Percentiles rank a stretch among this genome's conserved stretches.
These are phyloP conservation scores for Paraurostyla sp. DNA, from an alignment of 73 alveolate species.

Conservation along the genomic window DNA sequence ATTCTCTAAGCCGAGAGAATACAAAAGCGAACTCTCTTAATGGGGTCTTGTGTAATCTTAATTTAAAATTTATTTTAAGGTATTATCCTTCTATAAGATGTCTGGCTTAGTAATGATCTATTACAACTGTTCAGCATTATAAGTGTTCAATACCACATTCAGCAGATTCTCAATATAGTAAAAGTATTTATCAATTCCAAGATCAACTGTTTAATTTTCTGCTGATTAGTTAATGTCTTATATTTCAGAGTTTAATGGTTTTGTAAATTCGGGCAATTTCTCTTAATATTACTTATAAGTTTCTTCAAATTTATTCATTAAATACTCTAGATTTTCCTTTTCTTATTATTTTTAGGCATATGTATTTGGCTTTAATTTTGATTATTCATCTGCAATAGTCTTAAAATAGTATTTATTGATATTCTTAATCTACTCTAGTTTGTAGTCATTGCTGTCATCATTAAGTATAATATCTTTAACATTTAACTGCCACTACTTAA, in stretches of 20 bases:
- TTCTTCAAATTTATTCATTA: too few relatives aligned
- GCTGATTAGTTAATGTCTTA: not conserved
- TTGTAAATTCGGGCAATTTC: too few relatives aligned
- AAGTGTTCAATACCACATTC: not conserved
- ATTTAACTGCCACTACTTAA: not conserved
- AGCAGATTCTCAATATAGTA: not conserved
- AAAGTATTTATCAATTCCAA: not conserved
- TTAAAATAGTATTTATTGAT: slow-evolving; percentile 39
- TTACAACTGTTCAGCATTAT: not conserved
- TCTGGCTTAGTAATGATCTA: not conserved
- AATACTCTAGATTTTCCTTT: too few relatives aligned
- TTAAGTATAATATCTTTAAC: not conserved
- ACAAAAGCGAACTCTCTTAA: not conserved
- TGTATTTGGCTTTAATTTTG: not conserved
- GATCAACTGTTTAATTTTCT: not conserved
- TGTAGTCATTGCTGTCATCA: not conserved
- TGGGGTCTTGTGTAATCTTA: not conserved
- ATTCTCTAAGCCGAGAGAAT: not conserved
- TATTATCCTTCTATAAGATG: not conserved
- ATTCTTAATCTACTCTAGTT: not conserved
- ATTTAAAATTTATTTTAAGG: not conserved
- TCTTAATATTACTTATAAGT: too few relatives aligned
- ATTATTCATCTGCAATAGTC: not conserved
- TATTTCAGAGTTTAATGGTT: not conserved
- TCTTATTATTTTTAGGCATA: not conserved